Percentiles rank a stretch among this genome's conserved stretches.
phyloP scores from a whole-genome alignment of 257 asterid species.

The Leonotis leonurus region DNA sequence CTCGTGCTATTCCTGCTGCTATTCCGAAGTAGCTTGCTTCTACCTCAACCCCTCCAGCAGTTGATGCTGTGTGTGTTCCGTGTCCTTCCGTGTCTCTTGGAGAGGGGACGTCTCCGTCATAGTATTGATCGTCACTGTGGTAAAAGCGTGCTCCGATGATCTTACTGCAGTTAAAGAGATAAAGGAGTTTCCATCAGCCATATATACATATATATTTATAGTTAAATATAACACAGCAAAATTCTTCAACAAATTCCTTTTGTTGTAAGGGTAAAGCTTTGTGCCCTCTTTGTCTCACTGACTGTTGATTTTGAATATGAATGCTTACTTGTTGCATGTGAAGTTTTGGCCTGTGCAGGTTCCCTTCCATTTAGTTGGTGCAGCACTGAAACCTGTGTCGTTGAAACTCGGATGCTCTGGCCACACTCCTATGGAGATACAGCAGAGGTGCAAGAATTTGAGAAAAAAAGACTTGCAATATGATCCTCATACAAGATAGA shows the following conservation, averaged over 20 bases:
- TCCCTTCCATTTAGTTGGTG: constrained; percentile 53
- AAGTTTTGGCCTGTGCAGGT: constrained; percentile 36
- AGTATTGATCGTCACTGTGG: constrained; percentile 14
- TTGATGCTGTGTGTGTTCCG: constrained; percentile 60
- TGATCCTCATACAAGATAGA: neutral
- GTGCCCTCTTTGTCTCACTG: neutral
- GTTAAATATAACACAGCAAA: too few species aligned
- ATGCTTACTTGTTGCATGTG: constrained; percentile 59
- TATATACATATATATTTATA: too few species aligned
- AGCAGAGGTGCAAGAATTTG: neutral
- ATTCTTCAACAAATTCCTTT: too few species aligned
- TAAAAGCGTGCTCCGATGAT: constrained; percentile 38
- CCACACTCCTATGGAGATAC: constrained; percentile 34
- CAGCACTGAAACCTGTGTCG: constrained; percentile 34
- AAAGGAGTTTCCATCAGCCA: too few species aligned
- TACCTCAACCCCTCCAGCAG: constrained; percentile 42
- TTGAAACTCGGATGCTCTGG: constrained; percentile 60
- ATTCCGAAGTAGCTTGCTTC: constrained; percentile 40
- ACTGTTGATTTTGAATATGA: too few species aligned
- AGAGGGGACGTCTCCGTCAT: constrained; percentile 23
- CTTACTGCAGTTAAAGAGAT: constrained; percentile 35
- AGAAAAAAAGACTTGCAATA: neutral
- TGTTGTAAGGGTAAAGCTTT: too few species aligned
- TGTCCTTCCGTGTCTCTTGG: constrained; percentile 52
- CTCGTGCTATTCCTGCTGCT: constrained; percentile 47